phyloP scores from a whole-genome alignment of 352 stramenopile species.

The Globisporangium radiosum region DNA sequence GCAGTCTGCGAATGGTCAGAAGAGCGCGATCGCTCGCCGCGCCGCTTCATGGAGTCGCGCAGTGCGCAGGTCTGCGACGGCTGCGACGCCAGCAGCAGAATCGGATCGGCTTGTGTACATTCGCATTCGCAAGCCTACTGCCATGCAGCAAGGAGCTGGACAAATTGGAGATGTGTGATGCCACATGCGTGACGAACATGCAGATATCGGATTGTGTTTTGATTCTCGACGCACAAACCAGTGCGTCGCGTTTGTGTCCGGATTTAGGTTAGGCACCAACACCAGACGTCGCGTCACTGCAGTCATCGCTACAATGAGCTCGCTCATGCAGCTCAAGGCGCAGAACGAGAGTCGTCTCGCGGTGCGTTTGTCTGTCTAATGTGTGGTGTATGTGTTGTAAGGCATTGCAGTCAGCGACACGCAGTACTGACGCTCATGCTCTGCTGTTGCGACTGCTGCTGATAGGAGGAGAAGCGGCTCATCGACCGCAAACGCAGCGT shows the following conservation, averaged over 20 bases:
- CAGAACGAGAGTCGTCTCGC: conserved; percentile 75
- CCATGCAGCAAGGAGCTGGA: too few species aligned
- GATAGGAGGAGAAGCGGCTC: conserved; percentile 78
- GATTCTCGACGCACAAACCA: not conserved
- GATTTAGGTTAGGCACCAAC: too few species aligned
- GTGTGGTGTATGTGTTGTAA: not conserved
- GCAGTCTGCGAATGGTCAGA: too few species aligned
- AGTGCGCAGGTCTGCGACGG: too few species aligned
- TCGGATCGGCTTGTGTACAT: too few species aligned
- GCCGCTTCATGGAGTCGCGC: not conserved
- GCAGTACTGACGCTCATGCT: not conserved
- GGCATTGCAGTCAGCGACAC: too few species aligned
- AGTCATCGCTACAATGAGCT: conserved; percentile 43
- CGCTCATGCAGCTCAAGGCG: conserved; percentile 74
- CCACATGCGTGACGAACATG: too few species aligned
- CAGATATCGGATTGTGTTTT: not conserved
- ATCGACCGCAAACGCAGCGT: conserved; percentile 85
- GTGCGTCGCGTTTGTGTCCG: not conserved
- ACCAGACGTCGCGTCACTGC: too few species aligned
- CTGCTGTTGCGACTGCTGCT: not conserved
- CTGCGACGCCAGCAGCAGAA: too few species aligned
- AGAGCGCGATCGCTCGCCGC: not conserved
- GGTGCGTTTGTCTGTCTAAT: conserved; percentile 19
- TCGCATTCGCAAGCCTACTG: too few species aligned
- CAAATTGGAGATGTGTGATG: too few species aligned